Percentiles rank a stretch among this genome's conserved stretches.
phyloP scores from a whole-genome alignment of 2,329 filamentous ascomycete species.

The Grosmannia penicillata region DNA sequence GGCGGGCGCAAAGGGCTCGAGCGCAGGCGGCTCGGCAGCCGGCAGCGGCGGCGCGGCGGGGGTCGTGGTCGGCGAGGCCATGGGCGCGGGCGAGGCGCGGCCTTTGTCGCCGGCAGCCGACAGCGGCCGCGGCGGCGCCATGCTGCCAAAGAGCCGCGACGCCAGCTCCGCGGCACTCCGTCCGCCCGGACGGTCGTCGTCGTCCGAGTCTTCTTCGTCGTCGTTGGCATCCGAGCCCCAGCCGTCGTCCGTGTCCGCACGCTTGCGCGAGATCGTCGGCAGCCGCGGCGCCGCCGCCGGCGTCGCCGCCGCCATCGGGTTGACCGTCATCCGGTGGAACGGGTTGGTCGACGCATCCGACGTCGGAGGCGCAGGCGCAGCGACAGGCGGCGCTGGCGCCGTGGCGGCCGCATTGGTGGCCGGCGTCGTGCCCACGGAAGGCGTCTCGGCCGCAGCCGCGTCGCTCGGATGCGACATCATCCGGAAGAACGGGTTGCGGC shows the following conservation, averaged over 20 bases:
- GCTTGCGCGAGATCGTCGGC: conserved; percentile 36
- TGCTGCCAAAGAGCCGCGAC: conserved; percentile 89
- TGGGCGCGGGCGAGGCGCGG: conserved; percentile 19
- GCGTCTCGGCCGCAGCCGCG: conserved; percentile 13
- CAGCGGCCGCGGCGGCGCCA: conserved; percentile 81
- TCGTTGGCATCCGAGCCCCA: conserved; percentile 67
- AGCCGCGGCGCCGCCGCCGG: conserved; percentile 29
- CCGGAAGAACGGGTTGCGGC: conserved; percentile 89
- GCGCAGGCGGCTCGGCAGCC: conserved; percentile 13
- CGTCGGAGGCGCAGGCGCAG: conserved; percentile 17
- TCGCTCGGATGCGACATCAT: conserved; percentile 62
- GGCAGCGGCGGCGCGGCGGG: neutral
- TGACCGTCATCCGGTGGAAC: conserved; percentile 74
- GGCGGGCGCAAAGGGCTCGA: neutral
- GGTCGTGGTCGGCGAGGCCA: conserved; percentile 21
- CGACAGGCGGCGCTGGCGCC: conserved; percentile 1
- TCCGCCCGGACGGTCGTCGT: conserved; percentile 67
- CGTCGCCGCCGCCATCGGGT: conserved; percentile 29
- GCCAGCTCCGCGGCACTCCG: conserved; percentile 82
- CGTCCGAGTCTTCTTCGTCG: conserved; percentile 52
- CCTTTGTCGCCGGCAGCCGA: conserved; percentile 66
- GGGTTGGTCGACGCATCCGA: conserved; percentile 72
- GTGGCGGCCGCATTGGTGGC: neutral
- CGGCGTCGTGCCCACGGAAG: conserved; percentile 6
- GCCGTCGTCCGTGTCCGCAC: conserved; percentile 47